These are phyloP conservation scores for Pseudocohnilembus persalinus DNA, from an alignment of 169 alveolate species.

Conservation along the genomic window DNA sequence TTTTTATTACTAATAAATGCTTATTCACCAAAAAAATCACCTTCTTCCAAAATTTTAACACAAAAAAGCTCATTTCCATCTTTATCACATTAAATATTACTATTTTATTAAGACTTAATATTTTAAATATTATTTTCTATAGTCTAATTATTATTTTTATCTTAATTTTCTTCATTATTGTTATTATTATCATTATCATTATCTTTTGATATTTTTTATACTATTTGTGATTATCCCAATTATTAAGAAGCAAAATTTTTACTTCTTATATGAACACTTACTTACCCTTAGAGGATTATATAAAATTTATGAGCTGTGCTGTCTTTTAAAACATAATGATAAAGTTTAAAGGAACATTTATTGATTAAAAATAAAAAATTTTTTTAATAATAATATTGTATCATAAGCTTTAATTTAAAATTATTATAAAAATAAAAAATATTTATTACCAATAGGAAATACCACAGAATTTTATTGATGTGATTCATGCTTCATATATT, in stretches of 20 bases:
- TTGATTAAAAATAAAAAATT: constrained; percentile 1
- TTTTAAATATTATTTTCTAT: not conserved
- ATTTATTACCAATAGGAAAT: constrained; percentile 2
- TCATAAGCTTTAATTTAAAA: not conserved
- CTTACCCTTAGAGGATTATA: constrained; percentile 16
- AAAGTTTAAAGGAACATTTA: not conserved
- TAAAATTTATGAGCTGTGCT: constrained; percentile 11
- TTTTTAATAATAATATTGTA: not conserved
- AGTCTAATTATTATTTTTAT: not conserved
- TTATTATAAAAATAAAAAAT: too few relatives aligned
- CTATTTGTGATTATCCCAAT: not conserved
- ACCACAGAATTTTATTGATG: not conserved
- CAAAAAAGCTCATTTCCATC: constrained; percentile 2
- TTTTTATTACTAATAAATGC: constrained; percentile 64
- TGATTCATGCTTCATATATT: constrained; percentile 9
- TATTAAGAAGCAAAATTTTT: not conserved
- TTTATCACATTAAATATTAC: too few relatives aligned
- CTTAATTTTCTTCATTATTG: too few relatives aligned
- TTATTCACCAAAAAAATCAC: constrained; percentile 71
- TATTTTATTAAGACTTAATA: too few relatives aligned
- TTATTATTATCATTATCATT: not conserved
- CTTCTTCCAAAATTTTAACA: constrained; percentile 29
- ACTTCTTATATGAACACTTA: constrained; percentile 9
- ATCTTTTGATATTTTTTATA: not conserved
- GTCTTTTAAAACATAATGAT: not conserved